Conservation (phyloP, 345 rosid genomes). For the Adansonia digitata region DNA sequence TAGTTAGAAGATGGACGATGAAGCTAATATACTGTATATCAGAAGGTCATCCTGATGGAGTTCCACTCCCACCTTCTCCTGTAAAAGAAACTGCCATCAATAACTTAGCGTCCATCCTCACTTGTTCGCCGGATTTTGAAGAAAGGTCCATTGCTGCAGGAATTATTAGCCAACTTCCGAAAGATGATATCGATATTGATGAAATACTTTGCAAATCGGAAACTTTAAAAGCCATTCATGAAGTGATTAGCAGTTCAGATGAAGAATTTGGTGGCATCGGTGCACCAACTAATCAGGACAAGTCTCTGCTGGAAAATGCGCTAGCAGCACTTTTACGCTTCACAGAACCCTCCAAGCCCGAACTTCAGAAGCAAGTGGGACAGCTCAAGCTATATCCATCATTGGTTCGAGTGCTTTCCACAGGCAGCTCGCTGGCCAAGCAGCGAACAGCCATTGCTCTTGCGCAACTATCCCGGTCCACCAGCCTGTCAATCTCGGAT, state of each 20-base stretch:
- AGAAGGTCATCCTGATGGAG: conserved; percentile 34
- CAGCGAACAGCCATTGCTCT: conserved; percentile 41
- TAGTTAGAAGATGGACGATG: conserved; percentile 35
- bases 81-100: conserved; percentile 37
- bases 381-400: conserved; percentile 38
- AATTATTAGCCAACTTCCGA: conserved; percentile 47
- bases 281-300: conserved; percentile 9
- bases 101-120: conserved; percentile 31
- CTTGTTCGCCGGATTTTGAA: conserved; percentile 30
- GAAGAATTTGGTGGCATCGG: conserved; percentile 19
- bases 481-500: conserved; percentile 18
- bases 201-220: conserved; percentile 40
- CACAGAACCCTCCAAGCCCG: conserved; percentile 45
- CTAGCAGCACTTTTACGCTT: conserved; percentile 43
- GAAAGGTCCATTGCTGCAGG: conserved; percentile 49
- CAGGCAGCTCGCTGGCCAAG: conserved; percentile 41
- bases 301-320: conserved; percentile 41
- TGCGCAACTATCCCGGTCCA: conserved; percentile 41
- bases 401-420: conserved; percentile 38
- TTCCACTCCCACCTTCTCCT: conserved; percentile 43
- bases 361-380: conserved; percentile 45
- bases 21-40: conserved; percentile 37
- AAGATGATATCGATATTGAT: conserved; percentile 37
- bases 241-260: conserved; percentile 35
- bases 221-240: conserved; percentile 42